Evolutionary conservation across 2,329 filamentous ascomycete species (phyloP), one percentile per base, ranked within the genome.

Genomic region (Dothistroma septosporum): DNA sequence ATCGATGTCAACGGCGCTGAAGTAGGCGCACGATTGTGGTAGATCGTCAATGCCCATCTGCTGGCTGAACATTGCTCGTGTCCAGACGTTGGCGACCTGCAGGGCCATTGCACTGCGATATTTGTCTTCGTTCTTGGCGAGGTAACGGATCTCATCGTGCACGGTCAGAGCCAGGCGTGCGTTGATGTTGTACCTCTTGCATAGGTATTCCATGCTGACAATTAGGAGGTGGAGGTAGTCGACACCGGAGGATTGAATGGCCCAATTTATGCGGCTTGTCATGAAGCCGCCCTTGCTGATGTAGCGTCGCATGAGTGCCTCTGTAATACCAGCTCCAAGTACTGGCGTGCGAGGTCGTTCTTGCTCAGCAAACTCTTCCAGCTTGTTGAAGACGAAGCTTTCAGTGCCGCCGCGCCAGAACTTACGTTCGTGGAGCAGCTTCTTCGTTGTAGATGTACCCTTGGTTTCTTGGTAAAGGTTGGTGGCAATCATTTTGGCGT

Each of bases 371-470:
- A 99, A 99, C 69, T 97, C 92, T 78, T 99, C 95, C 0, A 99
- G 85, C 72, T 91, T 94, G 77, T 99, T 99, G 82, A 99, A 99
- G 8, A 99, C 93, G 68, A 97, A 94, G 0, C 91, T 96, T 74
- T 99, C 94, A 0, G 94, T 97, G 8, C 94, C 94, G 32, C 94
- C 94, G 55, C 92, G 87, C 93, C 94, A 99, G 75, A 99, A 99
- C 0, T 89, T 78, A 8, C 86, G 83, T 59, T 91, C 87, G 70
- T 86, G 84, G 6, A 97, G 77, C 0, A 81, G 69, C 68, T 88
- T 94, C 31, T 90, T 84, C 49, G 81, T 88, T 0, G 91, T 96
- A 72, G 94, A 94, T 56, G 87, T 85, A 24, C 94, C 94, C 74
- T 99, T 99, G 1, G 94, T 99, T 62, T 87, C 88, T 63, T 86